These are phyloP conservation scores for Pugionium dolabratum DNA, from an alignment of 345 rosid species.

Conservation along the genomic window DNA sequence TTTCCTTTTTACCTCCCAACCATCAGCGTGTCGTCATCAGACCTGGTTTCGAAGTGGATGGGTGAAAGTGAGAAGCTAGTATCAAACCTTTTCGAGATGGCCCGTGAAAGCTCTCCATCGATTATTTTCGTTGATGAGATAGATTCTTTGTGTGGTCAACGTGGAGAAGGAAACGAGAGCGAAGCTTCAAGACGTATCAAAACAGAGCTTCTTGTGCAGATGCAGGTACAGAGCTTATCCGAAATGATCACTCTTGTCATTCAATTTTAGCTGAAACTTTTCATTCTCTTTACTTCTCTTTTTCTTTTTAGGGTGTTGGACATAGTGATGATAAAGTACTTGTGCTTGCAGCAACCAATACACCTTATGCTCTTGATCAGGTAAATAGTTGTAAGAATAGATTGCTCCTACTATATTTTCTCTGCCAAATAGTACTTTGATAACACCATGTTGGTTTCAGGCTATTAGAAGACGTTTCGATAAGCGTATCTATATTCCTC, in stretches of 20 bases:
- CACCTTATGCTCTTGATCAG: conserved; percentile 96
- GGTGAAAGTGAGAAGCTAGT: conserved; percentile 98
- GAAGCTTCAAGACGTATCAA: conserved; percentile 97
- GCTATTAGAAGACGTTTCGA: conserved; percentile 94
- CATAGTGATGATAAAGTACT: conserved; percentile 89
- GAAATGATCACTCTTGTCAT: conserved; percentile 1
- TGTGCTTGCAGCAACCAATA: conserved; percentile 92
- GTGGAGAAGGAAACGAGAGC: conserved; percentile 96
- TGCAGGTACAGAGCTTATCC: conserved; percentile 65
- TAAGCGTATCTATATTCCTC: conserved; percentile 95
- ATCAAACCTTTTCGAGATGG: conserved; percentile 90
- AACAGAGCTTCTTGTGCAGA: conserved; percentile 97
- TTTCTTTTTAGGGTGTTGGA: conserved; percentile 71
- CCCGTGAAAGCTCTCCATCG: conserved; percentile 93
- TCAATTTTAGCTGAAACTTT: not conserved
- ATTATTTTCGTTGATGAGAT: conserved; percentile 92
- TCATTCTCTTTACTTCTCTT: conserved; percentile 14
- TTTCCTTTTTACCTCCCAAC: conserved; percentile 32
- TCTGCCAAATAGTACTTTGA: conserved; percentile 13
- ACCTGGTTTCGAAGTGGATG: conserved; percentile 98
- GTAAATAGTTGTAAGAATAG: conserved; percentile 34
- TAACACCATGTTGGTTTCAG: conserved; percentile 51
- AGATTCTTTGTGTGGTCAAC: conserved; percentile 88
- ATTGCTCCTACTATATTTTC: conserved; percentile 20
- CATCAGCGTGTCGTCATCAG: conserved; percentile 84